Evolutionary conservation across 108 stramenopile genomes (phyloP), one percentile per base, ranked within the genome.

Genomic region (Bacterosira constricta): DNA sequence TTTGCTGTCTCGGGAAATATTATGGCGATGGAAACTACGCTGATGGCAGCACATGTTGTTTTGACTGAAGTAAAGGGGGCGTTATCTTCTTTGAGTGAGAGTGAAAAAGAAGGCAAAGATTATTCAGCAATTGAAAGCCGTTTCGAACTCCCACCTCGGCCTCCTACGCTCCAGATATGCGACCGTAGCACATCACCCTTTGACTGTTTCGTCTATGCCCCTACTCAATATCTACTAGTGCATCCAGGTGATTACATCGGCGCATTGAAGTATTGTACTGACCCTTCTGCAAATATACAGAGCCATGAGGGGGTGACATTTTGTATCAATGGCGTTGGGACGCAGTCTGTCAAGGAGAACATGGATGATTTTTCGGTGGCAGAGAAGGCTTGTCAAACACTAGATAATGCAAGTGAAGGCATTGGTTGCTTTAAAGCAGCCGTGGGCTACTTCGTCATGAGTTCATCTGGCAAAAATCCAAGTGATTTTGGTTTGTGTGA

Each of bases 31-130:
- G 53, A 67, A 32, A 67, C 53, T 25, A 53, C 39, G 26, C 39
- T 67, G 66, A 67, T 67, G 66, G 66, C 66, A 9, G 11, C 27
- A 0, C 39, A 67, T 67, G 13, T 67, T 5, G 59, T 70, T 6
- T 20, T 26, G 25, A 31, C 3, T 15, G 60, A 62, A 61, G 29
- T 70, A 10, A 31, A 61, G 17, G 36, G 55, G 1, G 34, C 32
- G 38, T 49, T 59, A 27, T 23, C 17, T 46, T 17, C 9, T 20
- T 68, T 58, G 25, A 11, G 10, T 31, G 42, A 45, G 27, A 34
- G 12, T 6, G 20, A 53, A 17, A n/a, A 66, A 32, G 31, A 15
- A 58, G 6, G 29, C 34, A 25, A 31, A 32, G 32, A 7, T 17
- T n/a, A n/a, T n/a, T 20, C 15, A 56, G 21, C 47, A 4, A 38